phyloP scores from a whole-genome alignment of 768 basidiomycete genomes.

The Russula brevipes region DNA sequence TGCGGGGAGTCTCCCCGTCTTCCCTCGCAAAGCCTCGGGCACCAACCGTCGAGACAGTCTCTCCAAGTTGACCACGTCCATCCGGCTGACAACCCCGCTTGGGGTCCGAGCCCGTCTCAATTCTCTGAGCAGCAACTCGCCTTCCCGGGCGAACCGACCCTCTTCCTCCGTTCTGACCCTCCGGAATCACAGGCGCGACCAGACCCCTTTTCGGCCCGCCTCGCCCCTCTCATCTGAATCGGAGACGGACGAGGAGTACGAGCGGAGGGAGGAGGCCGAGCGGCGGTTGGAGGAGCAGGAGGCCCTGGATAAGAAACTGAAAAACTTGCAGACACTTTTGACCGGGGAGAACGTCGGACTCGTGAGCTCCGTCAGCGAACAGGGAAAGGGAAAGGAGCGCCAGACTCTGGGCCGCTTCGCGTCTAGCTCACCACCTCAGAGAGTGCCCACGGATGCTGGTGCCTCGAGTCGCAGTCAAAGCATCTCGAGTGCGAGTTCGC shows the following conservation, averaged over 20 bases:
- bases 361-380: conserved; percentile 37
- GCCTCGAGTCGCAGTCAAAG: conserved; percentile 50
- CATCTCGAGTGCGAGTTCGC: conserved; percentile 67
- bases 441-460: conserved; percentile 39
- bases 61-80: conserved; percentile 37
- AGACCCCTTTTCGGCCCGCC: conserved; percentile 10
- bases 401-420: conserved; percentile 33
- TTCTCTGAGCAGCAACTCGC: conserved; percentile 54
- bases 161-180: conserved; percentile 68
- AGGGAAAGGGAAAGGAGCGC: conserved; percentile 17
- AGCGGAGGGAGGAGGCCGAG: conserved; percentile 65
- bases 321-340: conserved; percentile 65
- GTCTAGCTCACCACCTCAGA: conserved; percentile 34
- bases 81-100: conserved; percentile 49
- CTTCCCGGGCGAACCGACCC: conserved; percentile 41
- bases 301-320: conserved; percentile 59
- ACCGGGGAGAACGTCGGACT: conserved; percentile 70
- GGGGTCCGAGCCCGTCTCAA: conserved; percentile 67
- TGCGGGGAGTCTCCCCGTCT: conserved; percentile 17
- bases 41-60: conserved; percentile 24
- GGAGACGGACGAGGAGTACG: conserved; percentile 46
- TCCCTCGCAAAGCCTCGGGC: conserved; percentile 22
- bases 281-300: conserved; percentile 63
- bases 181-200: conserved; percentile 30
- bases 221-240: conserved; percentile 31